Evolutionary conservation across 2,329 filamentous ascomycete genomes (phyloP).

Genomic region (Cercospora zeae-maydis): DNA sequence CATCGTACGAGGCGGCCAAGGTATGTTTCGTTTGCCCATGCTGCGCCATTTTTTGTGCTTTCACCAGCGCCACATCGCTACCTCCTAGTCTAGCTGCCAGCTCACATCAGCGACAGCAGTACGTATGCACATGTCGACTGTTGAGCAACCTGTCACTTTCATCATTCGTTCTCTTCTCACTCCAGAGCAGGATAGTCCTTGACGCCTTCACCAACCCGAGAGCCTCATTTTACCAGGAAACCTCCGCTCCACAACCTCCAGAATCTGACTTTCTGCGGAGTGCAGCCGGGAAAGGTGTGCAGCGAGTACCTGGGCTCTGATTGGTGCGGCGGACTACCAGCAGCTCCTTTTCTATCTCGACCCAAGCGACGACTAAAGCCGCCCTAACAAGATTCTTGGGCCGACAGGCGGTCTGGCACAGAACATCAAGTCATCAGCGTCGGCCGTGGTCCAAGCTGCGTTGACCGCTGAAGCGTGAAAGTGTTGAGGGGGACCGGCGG

Average conservation of each 20-base stretch:
- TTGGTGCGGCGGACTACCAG: background rate
- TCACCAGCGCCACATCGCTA: background rate
- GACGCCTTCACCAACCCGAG: background rate
- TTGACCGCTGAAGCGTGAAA: background rate
- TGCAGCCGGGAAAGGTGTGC: background rate
- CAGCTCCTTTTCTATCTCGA: background rate
- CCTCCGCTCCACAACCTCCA: background rate
- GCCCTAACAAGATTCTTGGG: background rate
- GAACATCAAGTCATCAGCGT: background rate
- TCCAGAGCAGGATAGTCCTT: background rate
- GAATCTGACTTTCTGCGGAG: background rate
- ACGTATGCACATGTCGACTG: background rate
- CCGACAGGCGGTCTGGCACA: background rate
- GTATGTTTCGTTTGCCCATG: background rate
- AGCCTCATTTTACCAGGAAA: background rate
- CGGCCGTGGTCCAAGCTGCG: background rate
- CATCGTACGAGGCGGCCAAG: slow-evolving; percentile 2
- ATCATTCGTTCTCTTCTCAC: background rate
- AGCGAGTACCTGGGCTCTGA: background rate
- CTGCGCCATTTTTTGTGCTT: background rate
- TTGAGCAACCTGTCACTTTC: background rate
- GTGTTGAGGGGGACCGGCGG: background rate
- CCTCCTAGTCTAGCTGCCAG: background rate
- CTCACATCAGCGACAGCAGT: background rate
- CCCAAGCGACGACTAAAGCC: background rate